Evolutionary conservation across 129 eudicot species (phyloP), one percentile per base, ranked within the genome.

Genomic region (Tanacetum coccineum): DNA sequence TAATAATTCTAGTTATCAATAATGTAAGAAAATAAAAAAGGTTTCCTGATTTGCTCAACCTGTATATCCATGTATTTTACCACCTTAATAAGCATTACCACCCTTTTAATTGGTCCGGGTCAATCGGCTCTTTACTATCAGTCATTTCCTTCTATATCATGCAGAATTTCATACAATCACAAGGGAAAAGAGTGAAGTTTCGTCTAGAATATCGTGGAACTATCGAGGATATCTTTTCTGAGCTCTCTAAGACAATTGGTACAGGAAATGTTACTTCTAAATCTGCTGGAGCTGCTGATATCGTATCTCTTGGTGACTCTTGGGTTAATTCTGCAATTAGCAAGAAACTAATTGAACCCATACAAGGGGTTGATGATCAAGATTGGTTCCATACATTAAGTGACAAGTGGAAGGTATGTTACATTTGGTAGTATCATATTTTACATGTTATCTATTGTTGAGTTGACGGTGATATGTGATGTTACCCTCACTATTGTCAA

Each of bases 331-430:
- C 79, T 65, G 85, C 90, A 36, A 84, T 94, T 44, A 74, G 64
- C 49, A 80, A 94, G 66, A 84, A 86, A 72, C 64, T 94, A 30
- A 79, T 94, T 70, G 97, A 86, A 81, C 95, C 95, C 18, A 18
- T 94, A 44, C 66, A 81, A 54, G 85, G 76, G 13, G 80, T 83
- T 63, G 90, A 89, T 70, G 87, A 89, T 28, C 86, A 89, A 70
- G 93, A 84, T 47, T 94, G 99, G 99, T 89, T 94, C 67, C 55
- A 28, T 28, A 60, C 78, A 47, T 72, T 94, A 71, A 73, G 78
- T 79, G 90, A 87, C 64, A 84, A 79, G 71, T 94, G 99, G 99
- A 94, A 94, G 97, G 99, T 94, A 77, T 61, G 70, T 66, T 59
- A 40, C 74, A 25, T 18, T 66, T 47, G 13, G 1, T 6, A 11